phyloP scores from a whole-genome alignment of 73 alveolate species.

The Stentor roeselii region DNA sequence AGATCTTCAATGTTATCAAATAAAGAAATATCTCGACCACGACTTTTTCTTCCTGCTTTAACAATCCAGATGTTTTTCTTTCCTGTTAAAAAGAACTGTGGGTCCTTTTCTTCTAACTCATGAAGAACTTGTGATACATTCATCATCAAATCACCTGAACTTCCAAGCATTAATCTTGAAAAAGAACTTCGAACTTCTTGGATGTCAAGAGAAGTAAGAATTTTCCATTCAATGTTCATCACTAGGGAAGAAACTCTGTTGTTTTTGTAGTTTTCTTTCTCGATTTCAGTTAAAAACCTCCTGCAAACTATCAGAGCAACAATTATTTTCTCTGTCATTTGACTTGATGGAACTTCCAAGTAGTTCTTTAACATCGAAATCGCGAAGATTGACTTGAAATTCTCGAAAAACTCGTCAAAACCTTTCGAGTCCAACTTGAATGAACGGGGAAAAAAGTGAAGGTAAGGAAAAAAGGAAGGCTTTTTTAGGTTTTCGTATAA shows the following conservation, averaged over 20 bases:
- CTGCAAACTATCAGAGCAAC: background rate
- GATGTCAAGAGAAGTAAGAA: background rate
- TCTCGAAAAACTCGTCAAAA: conserved; percentile 16
- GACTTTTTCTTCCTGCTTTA: conserved; percentile 85
- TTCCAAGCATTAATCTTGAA: background rate
- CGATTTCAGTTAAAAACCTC: background rate
- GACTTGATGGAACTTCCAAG: background rate
- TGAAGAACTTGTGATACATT: too few species aligned
- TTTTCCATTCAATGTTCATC: conserved; percentile 11
- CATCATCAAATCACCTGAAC: background rate
- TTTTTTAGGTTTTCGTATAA: conserved; percentile 62
- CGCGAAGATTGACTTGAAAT: background rate
- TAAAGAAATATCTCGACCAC: conserved; percentile 89
- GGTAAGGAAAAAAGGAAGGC: conserved; percentile 50
- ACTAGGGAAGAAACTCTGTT: background rate
- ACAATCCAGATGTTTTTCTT: conserved; percentile 85
- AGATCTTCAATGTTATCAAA: conserved; percentile 75
- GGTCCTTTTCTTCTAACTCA: conserved; percentile 36
- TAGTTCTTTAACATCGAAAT: background rate
- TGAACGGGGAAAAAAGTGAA: conserved; percentile 74
- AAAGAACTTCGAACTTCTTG: background rate
- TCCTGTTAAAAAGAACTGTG: conserved; percentile 62
- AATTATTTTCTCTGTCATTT: background rate
- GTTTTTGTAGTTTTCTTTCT: background rate
- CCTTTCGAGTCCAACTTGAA: conserved; percentile 62